A percentile compares a stretch with the other conserved stretches of the same genome.
Evolutionary conservation across 1,284 basidiomycete genomes (phyloP).

Genomic region (Malassezia cuniculi): DNA sequence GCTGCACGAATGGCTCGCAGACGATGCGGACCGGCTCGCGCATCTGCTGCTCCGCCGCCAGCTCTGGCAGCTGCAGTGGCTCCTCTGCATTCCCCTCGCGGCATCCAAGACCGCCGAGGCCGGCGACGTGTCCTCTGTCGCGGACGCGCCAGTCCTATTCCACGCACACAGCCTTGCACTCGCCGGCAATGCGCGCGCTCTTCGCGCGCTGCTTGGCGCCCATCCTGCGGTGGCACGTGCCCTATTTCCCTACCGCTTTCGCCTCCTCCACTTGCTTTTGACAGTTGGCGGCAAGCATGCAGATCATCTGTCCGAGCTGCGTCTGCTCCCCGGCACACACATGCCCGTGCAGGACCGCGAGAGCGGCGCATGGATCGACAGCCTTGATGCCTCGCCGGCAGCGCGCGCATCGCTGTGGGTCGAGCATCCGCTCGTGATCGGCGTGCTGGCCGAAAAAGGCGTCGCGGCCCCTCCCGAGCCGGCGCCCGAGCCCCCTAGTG

Average conservation of each 20-base stretch:
- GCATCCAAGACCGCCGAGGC: background rate
- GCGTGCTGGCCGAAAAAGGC: background rate
- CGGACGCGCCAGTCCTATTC: conserved; percentile 7
- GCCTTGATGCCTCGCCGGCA: conserved; percentile 1
- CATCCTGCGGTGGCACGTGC: conserved; percentile 9
- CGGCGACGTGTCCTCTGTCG: conserved; percentile 1
- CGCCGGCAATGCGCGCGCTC: conserved; percentile 9
- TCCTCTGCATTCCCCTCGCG: conserved; percentile 9
- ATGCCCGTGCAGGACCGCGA: conserved; percentile 13
- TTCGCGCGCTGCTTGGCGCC: conserved; percentile 11
- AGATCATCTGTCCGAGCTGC: conserved; percentile 3
- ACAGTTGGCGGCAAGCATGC: conserved; percentile 9
- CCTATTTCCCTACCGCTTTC: conserved; percentile 11
- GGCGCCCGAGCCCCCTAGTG: conserved; percentile 8
- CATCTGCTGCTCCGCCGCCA: conserved; percentile 9
- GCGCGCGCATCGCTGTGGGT: conserved; percentile 7
- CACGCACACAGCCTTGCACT: conserved; percentile 8
- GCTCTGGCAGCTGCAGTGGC: conserved; percentile 16
- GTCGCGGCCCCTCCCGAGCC: conserved; percentile 1
- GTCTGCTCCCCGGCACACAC: conserved; percentile 12
- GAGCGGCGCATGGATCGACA: conserved; percentile 14
- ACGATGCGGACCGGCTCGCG: background rate
- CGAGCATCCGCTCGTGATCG: conserved; percentile 6
- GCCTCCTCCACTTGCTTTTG: conserved; percentile 8
- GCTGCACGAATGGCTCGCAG: conserved; percentile 4